Base-by-base conservation (phyloP, 2,329 filamentous ascomycete species). In the Sporothrix humicola region DNA sequence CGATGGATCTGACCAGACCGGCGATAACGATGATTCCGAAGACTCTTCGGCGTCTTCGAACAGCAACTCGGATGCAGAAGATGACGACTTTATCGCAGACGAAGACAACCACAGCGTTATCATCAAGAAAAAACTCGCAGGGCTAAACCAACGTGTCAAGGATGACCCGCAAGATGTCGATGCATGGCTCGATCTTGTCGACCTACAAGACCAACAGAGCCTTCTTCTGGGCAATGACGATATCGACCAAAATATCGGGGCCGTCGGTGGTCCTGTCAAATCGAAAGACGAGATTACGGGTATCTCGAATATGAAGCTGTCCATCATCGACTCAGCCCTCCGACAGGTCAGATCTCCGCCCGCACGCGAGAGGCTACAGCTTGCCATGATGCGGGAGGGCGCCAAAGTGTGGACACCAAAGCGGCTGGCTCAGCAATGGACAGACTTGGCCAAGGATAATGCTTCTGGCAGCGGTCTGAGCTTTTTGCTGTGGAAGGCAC, bases 291-390 rank as follows among this genome's bases (percentile, higher is more conserved):
- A 96, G 78, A 83, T 85, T 69, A 87, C 87, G 75, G 91, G 91
- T 75, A 88, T 93, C 72, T 90, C 93, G 3, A 92, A 96, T 76
- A 89, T 97, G 72, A 95, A 93, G 76, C 83, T 97, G 2, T 90
- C 91, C 1, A 89, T 97, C 75, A 93, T 95, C 74, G 90, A 95
- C 76, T 90, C 93, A 75, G 95, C 95, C 0, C 81, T 97, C 8
- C 82, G 85, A 12, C 87, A 91, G 63, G 84, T 88, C 6, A 76
- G 77, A 3, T 79, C 80, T 0, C 81, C 83, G 0, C 77, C 83
- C 50, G 85, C 87, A 58, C 86, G 88, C 17, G 87, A 92, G 74
- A 83, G 82, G 9, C 84, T 98, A 0, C 80, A 94, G 7, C 81
- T 92, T 10, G 89, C 88, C 3, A 84, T 94, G 73, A 91, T 98